Percentiles rank a stretch among this genome's conserved stretches.
These are phyloP conservation scores for Euphorbia tirucalli DNA, from an alignment of 345 rosid genomes.

Conservation along the genomic window DNA sequence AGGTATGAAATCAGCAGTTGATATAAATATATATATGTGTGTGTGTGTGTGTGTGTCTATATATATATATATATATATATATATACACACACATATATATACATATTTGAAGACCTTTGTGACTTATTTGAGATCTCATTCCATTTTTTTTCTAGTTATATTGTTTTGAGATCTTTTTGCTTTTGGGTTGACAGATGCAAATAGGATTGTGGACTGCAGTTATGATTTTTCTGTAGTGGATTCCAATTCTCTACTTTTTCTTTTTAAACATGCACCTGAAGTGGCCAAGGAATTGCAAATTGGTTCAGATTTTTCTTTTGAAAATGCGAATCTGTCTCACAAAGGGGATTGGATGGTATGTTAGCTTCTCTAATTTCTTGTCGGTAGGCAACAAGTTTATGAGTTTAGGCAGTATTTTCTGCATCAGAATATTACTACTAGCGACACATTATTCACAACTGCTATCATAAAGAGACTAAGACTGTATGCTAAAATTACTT, in stretches of 20 bases:
- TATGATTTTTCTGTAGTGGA: slow-evolving; percentile 76
- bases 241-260: slow-evolving; percentile 71
- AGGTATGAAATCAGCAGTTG: slow-evolving; percentile 44
- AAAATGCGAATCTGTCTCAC: slow-evolving; percentile 45
- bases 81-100: too few species aligned
- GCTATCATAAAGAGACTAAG: too few species aligned
- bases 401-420: background rate
- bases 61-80: too few species aligned
- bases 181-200: slow-evolving; percentile 53
- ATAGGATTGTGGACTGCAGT: slow-evolving; percentile 54
- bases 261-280: slow-evolving; percentile 72
- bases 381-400: background rate
- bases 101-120: too few species aligned
- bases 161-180: slow-evolving; percentile 12
- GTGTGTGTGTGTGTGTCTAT: too few species aligned
- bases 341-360: slow-evolving; percentile 69
- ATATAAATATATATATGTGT: too few species aligned
- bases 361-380: slow-evolving; percentile 1
- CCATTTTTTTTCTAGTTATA: background rate
- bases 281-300: slow-evolving; percentile 54
- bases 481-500: too few species aligned
- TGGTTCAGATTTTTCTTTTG: slow-evolving; percentile 49
- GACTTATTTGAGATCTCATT: slow-evolving; percentile 1
- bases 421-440: background rate
- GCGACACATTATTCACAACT: background rate